Base-by-base conservation (phyloP, 768 basidiomycete genomes). In the Trametes punicea region DNA sequence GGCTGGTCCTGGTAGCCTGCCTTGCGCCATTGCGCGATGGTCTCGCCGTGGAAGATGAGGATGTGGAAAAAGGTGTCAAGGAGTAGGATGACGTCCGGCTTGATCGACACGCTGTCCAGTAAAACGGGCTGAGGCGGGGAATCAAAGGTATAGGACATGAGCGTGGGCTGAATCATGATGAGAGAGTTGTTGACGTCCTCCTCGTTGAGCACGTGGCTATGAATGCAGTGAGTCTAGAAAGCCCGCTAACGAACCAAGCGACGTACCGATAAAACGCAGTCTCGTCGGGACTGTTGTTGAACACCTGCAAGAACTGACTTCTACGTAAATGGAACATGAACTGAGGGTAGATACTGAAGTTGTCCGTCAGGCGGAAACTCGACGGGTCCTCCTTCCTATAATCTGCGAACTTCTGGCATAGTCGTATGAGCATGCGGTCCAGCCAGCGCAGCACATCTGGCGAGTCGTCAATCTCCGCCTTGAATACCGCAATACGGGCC, bases 21-120 rank as follows among this genome's bases (percentile, higher is more conserved):
- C 72, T 98, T 98, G 47, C 96, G 83, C 97, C 97, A 99, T 70
- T 94, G 89, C 0, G 97, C 95, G 45, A 99, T 81, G 20, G 93
- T 91, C 71, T 96, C 93, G 20, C 97, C 97, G 69, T 99, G 97
- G 88, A 97, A 98, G 71, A 99, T 98, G 65, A 98, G 87, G 63
- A 98, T 97, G 69, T 99, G 96, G 93, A 99, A 98, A 82, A 96
- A 99, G 2, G 96, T 98, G 67, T 99, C 97, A 51, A 99, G 87
- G 9, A 99, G 82, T 27, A 99, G 85, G 67, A 99, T 87, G 59
- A 95, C 93, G 66, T 98, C 97, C 40, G 90, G 90, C 71, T 96
- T 94, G 75, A 98, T 98, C 46, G 96, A 98, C 41, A 99, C 87
- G 49, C 92, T 95, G 75, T 99, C 97, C 29, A 99, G 85, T 18